A percentile compares a stretch with the other conserved stretches of the same genome.
Conservation (phyloP, 495 filamentous ascomycete genomes). For the Penicillium diatomitis region DNA sequence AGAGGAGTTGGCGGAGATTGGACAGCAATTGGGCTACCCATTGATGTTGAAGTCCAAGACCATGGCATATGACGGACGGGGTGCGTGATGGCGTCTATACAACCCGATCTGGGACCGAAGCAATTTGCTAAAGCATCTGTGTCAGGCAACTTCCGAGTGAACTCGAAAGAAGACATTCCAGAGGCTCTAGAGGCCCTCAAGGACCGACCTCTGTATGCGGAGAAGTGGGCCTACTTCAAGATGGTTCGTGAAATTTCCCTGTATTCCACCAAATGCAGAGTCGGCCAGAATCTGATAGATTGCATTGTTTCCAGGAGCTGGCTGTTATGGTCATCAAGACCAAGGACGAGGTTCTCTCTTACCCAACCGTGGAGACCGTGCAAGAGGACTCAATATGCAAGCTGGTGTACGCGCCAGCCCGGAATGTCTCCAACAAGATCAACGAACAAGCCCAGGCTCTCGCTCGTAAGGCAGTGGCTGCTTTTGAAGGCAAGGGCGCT, state of each 20-base stretch:
- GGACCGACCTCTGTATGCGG: slow-evolving; percentile 70
- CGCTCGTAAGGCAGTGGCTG: slow-evolving; percentile 67
- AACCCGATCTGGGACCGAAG: not conserved
- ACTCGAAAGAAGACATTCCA: slow-evolving; percentile 55
- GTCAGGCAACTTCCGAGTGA: slow-evolving; percentile 68
- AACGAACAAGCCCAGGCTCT: slow-evolving; percentile 62
- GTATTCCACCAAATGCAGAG: not conserved
- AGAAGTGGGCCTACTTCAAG: slow-evolving; percentile 81
- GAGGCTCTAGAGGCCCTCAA: slow-evolving; percentile 60
- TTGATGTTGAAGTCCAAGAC: slow-evolving; percentile 94
- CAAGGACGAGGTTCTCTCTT: slow-evolving; percentile 66
- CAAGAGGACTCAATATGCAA: slow-evolving; percentile 96
- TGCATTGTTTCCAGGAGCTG: slow-evolving; percentile 46
- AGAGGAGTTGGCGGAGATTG: slow-evolving; percentile 54
- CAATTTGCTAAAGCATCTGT: slow-evolving; percentile 1
- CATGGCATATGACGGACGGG: slow-evolving; percentile 88
- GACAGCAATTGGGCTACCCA: slow-evolving; percentile 64
- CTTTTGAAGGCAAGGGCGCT: slow-evolving; percentile 79
- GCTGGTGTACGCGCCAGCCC: slow-evolving; percentile 78
- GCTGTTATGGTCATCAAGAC: slow-evolving; percentile 94
- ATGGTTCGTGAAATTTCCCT: slow-evolving; percentile 31
- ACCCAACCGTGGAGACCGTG: slow-evolving; percentile 86
- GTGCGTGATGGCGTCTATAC: slow-evolving; percentile 14
- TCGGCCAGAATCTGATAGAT: not conserved
- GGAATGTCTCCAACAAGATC: slow-evolving; percentile 52